Percentiles rank a stretch among this genome's conserved stretches.
Evolutionary conservation across 208 protist genomes (phyloP).

Genomic region (Wallacemonas rigidus): DNA sequence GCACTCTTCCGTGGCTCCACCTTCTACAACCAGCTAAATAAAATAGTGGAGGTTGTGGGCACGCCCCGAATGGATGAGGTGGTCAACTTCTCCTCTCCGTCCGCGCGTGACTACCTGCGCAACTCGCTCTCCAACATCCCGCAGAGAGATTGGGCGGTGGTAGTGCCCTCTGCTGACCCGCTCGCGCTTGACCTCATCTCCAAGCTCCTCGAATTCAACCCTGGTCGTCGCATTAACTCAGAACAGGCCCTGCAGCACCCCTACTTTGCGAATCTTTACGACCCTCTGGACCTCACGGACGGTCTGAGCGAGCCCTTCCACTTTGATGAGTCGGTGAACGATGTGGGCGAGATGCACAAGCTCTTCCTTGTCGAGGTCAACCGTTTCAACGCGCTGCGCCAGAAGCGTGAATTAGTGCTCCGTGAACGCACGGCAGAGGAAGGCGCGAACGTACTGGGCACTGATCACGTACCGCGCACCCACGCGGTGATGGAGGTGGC

Average conservation of each 20-base stretch:
- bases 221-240: slow-evolving; percentile 72
- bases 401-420: slow-evolving; percentile 48
- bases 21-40: slow-evolving; percentile 93
- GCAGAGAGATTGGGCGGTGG: slow-evolving; percentile 47
- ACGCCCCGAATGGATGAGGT: slow-evolving; percentile 92
- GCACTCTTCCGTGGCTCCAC: slow-evolving; percentile 90
- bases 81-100: slow-evolving; percentile 78
- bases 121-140: slow-evolving; percentile 70
- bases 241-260: slow-evolving; percentile 88
- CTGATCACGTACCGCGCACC: slow-evolving; percentile 78
- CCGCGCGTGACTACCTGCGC: slow-evolving; percentile 85
- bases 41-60: slow-evolving; percentile 92
- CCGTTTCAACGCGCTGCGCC: slow-evolving; percentile 64
- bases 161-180: slow-evolving; percentile 70
- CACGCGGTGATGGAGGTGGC: slow-evolving; percentile 85
- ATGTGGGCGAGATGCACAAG: slow-evolving; percentile 72
- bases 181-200: slow-evolving; percentile 80
- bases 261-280: slow-evolving; percentile 85
- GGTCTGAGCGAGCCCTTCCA: slow-evolving; percentile 79
- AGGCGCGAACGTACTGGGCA: slow-evolving; percentile 48
- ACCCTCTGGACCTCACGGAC: slow-evolving; percentile 78
- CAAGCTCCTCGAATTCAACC: slow-evolving; percentile 87
- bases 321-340: slow-evolving; percentile 73
- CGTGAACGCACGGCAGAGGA: slow-evolving; percentile 52
- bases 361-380: slow-evolving; percentile 74